Evolutionary conservation across 495 filamentous ascomycete species (phyloP).

Genomic region (Lasiosphaeria ovina): DNA sequence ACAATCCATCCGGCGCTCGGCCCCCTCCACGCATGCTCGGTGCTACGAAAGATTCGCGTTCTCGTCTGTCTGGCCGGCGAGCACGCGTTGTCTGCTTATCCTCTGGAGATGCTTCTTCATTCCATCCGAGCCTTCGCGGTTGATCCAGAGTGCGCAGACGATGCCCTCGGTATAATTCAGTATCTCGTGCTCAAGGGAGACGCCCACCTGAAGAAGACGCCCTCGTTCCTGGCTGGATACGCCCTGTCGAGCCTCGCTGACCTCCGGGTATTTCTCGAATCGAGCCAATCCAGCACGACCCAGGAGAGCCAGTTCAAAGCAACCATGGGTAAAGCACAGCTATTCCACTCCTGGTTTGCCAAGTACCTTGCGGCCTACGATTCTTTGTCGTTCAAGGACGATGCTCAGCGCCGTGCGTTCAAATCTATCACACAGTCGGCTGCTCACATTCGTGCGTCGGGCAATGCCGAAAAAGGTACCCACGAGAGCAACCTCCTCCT

Average conservation of each 20-base stretch:
- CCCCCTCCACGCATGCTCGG: slow-evolving; percentile 77
- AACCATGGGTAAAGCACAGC: slow-evolving; percentile 63
- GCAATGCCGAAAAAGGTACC: slow-evolving; percentile 58
- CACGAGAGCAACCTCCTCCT: slow-evolving; percentile 72
- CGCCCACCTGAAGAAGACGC: slow-evolving; percentile 58
- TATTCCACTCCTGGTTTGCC: slow-evolving; percentile 71
- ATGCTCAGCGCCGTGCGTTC: slow-evolving; percentile 55
- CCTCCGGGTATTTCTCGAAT: slow-evolving; percentile 66
- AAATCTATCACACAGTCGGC: slow-evolving; percentile 62
- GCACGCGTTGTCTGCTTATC: slow-evolving; percentile 70
- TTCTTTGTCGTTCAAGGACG: slow-evolving; percentile 47
- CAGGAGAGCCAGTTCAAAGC: slow-evolving; percentile 72
- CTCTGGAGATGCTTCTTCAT: slow-evolving; percentile 88
- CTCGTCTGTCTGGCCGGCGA: slow-evolving; percentile 74
- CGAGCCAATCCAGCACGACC: slow-evolving; percentile 64
- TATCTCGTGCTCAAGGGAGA: slow-evolving; percentile 74
- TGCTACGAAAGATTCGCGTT: slow-evolving; percentile 81
- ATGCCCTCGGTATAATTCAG: slow-evolving; percentile 81
- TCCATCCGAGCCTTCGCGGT: slow-evolving; percentile 74
- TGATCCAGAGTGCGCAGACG: slow-evolving; percentile 85
- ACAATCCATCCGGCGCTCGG: slow-evolving; percentile 85
- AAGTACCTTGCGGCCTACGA: slow-evolving; percentile 57
- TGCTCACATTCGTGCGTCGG: slow-evolving; percentile 52
- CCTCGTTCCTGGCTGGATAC: slow-evolving; percentile 76
- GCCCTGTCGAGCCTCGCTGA: slow-evolving; percentile 73